These are phyloP conservation scores for Balakata baccata DNA, from an alignment of 345 rosid genomes.

Conservation along the genomic window DNA sequence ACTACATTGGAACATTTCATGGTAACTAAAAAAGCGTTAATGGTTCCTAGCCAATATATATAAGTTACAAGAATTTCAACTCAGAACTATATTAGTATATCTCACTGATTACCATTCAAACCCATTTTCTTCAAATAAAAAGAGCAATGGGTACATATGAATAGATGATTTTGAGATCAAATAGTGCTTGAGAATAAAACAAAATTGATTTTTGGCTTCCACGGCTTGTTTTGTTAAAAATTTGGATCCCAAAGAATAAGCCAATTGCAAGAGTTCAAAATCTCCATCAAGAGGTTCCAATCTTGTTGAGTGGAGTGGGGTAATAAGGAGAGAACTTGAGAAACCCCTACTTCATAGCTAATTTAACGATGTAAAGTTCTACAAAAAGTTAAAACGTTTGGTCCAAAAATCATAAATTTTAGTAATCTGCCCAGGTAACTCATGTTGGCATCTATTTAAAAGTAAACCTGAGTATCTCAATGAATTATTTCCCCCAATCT, in stretches of 20 bases:
- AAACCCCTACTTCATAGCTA: background rate
- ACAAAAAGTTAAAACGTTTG: background rate
- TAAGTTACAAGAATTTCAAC: background rate
- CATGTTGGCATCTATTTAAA: background rate
- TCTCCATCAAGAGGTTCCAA: background rate
- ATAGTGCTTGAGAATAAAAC: background rate
- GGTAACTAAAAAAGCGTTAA: background rate
- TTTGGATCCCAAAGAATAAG: background rate
- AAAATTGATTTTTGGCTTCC: background rate
- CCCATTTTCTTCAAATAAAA: background rate
- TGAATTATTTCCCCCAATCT: constrained; percentile 53
- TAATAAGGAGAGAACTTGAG: background rate
- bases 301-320: background rate
- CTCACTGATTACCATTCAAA: background rate
- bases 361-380: background rate
- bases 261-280: background rate
- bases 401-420: background rate
- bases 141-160: background rate
- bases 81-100: background rate
- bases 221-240: background rate
- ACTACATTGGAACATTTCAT: background rate
- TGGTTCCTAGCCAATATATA: background rate
- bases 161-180: background rate
- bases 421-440: background rate
- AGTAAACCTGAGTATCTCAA: constrained; percentile 58